Conservation (phyloP, 345 rosid genomes). For the Populus nigra region DNA sequence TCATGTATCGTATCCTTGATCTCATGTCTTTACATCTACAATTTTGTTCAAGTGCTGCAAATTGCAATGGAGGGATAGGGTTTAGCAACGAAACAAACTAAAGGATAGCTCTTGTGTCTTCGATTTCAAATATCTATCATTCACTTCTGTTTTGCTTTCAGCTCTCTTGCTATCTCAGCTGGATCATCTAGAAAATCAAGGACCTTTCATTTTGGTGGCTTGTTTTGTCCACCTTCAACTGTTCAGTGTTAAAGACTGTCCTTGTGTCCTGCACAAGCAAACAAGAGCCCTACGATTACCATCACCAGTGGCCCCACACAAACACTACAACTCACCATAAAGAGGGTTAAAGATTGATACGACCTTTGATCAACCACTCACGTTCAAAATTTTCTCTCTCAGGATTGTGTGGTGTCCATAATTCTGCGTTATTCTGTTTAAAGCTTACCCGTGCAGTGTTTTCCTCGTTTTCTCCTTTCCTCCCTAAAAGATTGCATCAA, state of each 20-base stretch:
- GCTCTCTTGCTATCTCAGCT: neutral
- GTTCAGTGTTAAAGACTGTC: conserved; percentile 12
- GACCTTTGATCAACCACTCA: conserved; percentile 43
- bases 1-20: neutral
- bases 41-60: neutral
- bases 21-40: neutral
- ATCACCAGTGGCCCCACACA: conserved; percentile 32
- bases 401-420: conserved; percentile 20
- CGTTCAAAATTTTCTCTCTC: neutral
- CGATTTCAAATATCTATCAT: no score
- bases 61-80: neutral
- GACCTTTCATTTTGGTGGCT: conserved; percentile 25
- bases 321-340: conserved; percentile 24
- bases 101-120: no score
- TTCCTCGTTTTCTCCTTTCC: neutral
- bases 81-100: neutral
- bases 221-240: conserved; percentile 29
- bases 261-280: conserved; percentile 33
- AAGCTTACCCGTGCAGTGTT: neutral
- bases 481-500: neutral
- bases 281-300: conserved; percentile 33
- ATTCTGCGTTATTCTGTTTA: neutral
- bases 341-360: conserved; percentile 34
- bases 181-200: conserved; percentile 4
- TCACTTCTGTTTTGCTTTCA: neutral